Base-by-base conservation (phyloP, 1,139 yeast genomes). In the Yamadazyma siamensis region DNA sequence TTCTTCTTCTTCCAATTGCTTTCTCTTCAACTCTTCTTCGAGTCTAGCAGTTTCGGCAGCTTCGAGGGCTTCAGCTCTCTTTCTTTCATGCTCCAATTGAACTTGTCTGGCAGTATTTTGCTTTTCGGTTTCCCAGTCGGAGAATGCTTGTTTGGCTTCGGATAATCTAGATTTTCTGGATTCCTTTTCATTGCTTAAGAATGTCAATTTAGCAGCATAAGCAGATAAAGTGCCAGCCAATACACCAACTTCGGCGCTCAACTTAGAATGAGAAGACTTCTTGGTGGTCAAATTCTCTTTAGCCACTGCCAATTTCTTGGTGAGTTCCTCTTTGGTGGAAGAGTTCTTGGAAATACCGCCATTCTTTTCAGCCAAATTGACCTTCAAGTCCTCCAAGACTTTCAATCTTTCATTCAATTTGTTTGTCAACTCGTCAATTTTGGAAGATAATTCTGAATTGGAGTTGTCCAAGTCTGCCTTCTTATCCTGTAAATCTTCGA, bases 11-110 rank as follows among this genome's bases (percentile, higher is more conserved):
- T 54, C 61, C 27, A 56, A 35, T 44, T 67, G 56, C 46, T 50
- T 39, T 41, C 58, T 59, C 39, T 69, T 75, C 34, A 72, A 57
- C 44, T 72, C 77, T 36, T 65, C 75, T 43, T 69, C 62, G 21
- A 64, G 47, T 43, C 58, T 61, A 40, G 61, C 58, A 32, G 71
- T 66, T 41, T 69, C 77, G 34, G 67, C 74, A 25, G 65, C 75
- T 42, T 69, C 63, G 26, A 61, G 59, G 23, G 74, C 77, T 43
- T 66, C 71, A 14, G 63, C 50, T 43, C 77, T 61, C 44, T 64
- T 59, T 35, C 68, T 60, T 43, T 72, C 75, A 33, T 59, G 64
- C 27, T 68, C 75, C 35, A 59, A 49, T 11, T 71, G 68, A 30
- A 56, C 46, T 29, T 56, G 47, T 36, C 56, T 61, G n/a, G 76